phyloP scores from a whole-genome alignment of 2,329 filamentous ascomycete genomes.

The Trichoderma sp. region DNA sequence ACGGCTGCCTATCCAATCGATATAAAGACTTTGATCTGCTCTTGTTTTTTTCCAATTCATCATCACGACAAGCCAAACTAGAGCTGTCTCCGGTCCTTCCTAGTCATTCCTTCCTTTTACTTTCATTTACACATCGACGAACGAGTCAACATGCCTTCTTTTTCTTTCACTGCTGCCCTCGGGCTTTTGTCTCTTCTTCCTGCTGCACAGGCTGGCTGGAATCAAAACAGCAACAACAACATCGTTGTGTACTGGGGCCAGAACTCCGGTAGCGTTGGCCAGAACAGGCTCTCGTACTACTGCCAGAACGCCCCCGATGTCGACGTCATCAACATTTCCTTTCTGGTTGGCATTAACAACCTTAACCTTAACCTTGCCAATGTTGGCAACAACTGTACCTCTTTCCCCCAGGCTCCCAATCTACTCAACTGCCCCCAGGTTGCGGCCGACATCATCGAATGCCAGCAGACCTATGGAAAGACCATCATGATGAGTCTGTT shows the following conservation, averaged over 20 bases:
- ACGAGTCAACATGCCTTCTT: slow-evolving; percentile 13
- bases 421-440: slow-evolving; percentile 62
- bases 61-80: background rate
- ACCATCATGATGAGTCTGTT: slow-evolving; percentile 68
- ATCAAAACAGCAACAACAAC: slow-evolving; percentile 46
- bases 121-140: background rate
- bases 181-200: slow-evolving; percentile 29
- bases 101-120: background rate
- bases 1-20: background rate
- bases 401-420: slow-evolving; percentile 41
- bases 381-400: slow-evolving; percentile 56
- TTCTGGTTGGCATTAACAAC: slow-evolving; percentile 55
- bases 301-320: slow-evolving; percentile 40
- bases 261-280: slow-evolving; percentile 54
- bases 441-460: slow-evolving; percentile 54
- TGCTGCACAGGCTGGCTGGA: slow-evolving; percentile 41
- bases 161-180: slow-evolving; percentile 20
- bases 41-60: background rate
- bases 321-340: slow-evolving; percentile 45
- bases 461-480: slow-evolving; percentile 59
- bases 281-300: slow-evolving; percentile 56
- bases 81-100: background rate
- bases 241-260: slow-evolving; percentile 69
- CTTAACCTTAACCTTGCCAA: slow-evolving; percentile 63
- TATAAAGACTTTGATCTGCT: slow-evolving; percentile 7